A percentile compares a stretch with the other conserved stretches of the same genome.
Conservation (phyloP, 345 rosid genomes). For the Pistacia atlantica region DNA sequence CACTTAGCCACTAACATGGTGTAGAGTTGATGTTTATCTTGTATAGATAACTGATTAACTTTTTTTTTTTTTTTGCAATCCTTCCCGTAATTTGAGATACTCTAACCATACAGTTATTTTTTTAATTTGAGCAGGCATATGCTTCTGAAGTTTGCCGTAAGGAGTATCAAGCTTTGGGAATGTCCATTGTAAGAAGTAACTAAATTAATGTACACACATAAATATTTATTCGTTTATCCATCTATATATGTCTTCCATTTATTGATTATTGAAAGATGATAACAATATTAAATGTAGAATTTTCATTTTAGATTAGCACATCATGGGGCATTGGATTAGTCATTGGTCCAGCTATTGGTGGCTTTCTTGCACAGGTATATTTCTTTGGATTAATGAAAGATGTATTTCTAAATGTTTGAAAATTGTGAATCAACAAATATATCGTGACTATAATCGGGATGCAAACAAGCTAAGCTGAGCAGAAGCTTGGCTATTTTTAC, state of each 20-base stretch:
- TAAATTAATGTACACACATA: no score
- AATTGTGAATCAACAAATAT: not conserved
- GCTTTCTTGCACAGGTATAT: constrained; percentile 76
- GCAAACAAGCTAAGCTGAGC: not conserved
- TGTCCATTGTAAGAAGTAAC: constrained; percentile 63
- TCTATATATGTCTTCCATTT: not conserved
- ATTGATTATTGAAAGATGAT: not conserved
- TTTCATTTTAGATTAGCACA: constrained; percentile 59
- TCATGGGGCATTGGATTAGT: constrained; percentile 79
- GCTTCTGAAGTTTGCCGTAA: constrained; percentile 71
- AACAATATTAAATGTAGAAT: not conserved
- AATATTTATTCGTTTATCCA: not conserved
- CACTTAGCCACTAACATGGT: not conserved
- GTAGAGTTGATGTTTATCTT: not conserved
- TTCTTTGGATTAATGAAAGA: not conserved
- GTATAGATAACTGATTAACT: not conserved
- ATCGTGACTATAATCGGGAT: not conserved
- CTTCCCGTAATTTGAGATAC: not conserved
- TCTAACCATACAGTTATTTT: not conserved
- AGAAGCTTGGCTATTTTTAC: not conserved
- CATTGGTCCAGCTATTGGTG: constrained; percentile 86
- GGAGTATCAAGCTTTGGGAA: constrained; percentile 68
- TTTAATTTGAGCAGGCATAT: constrained; percentile 56
- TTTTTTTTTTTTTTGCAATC: not conserved
- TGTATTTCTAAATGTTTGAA: not conserved